Percentiles rank a stretch among this genome's conserved stretches.
Evolutionary conservation across 495 filamentous ascomycete genomes (phyloP).

Genomic region (Annulohypoxylon bovei): DNA sequence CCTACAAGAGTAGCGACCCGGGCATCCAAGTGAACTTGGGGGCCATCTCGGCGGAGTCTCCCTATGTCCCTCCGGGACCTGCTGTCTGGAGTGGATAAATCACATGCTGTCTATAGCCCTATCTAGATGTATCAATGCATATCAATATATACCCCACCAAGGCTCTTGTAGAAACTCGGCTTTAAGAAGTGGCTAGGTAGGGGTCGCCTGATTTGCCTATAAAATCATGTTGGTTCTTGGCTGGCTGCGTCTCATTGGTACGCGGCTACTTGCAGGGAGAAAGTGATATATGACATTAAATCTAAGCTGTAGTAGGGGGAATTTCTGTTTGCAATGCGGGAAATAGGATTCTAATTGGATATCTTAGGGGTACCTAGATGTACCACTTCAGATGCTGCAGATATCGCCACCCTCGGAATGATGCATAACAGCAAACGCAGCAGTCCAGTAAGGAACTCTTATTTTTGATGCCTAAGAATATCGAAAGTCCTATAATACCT

Average conservation of each 20-base stretch:
- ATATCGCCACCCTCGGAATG: background rate
- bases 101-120: background rate
- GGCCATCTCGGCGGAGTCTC: constrained; percentile 44
- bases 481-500: too few species aligned
- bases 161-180: too few species aligned
- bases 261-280: background rate
- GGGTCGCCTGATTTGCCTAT: too few species aligned
- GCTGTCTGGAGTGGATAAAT: constrained; percentile 52
- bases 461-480: too few species aligned
- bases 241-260: background rate
- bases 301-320: background rate
- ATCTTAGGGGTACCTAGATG: background rate
- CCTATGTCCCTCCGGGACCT: constrained; percentile 56
- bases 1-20: constrained; percentile 60
- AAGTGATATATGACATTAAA: background rate
- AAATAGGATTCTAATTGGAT: background rate
- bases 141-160: background rate
- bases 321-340: background rate
- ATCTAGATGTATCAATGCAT: background rate
- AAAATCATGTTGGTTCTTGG: too few species aligned
- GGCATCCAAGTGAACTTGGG: constrained; percentile 58
- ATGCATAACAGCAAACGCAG: too few species aligned
- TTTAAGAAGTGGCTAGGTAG: too few species aligned
- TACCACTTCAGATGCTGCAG: background rate
- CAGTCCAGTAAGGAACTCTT: too few species aligned